phyloP scores from a whole-genome alignment of 2,329 filamentous ascomycete species.

The Amauroascus verrucosus region DNA sequence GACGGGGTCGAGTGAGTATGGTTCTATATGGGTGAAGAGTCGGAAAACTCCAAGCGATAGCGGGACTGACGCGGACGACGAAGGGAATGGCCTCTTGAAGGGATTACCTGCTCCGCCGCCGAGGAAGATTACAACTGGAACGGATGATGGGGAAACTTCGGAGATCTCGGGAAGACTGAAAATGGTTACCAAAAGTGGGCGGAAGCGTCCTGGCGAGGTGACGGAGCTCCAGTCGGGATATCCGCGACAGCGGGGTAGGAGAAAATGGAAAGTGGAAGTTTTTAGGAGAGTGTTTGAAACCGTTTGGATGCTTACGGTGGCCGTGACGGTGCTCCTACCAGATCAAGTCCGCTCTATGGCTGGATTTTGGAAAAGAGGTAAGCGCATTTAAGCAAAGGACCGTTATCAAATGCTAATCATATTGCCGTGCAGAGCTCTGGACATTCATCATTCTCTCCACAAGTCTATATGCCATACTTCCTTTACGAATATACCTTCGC shows the following conservation, averaged over 20 bases:
- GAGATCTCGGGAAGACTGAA: not conserved
- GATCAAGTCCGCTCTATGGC: conserved; percentile 25
- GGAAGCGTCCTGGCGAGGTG: conserved; percentile 27
- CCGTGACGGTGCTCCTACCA: conserved; percentile 34
- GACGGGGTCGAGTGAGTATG: conserved; percentile 31
- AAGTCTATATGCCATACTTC: conserved; percentile 42
- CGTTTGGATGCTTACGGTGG: conserved; percentile 44
- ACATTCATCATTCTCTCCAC: conserved; percentile 25
- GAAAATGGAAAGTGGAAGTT: conserved; percentile 33
- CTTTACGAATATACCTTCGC: conserved; percentile 42
- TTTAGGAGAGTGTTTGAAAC: conserved; percentile 45
- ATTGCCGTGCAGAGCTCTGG: conserved; percentile 26
- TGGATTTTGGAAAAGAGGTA: conserved; percentile 33
- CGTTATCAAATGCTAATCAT: not conserved
- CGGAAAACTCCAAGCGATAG: conserved; percentile 67
- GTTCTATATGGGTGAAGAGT: conserved; percentile 35
- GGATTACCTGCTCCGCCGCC: conserved; percentile 66
- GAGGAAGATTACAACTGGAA: not conserved
- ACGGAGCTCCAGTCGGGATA: conserved; percentile 20
- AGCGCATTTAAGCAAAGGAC: not conserved
- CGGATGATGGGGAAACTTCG: not conserved
- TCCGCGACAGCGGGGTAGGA: conserved; percentile 21
- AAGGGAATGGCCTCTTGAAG: conserved; percentile 64
- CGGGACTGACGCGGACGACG: conserved; percentile 90
- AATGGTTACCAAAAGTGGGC: conserved; percentile 18